Base-by-base conservation (phyloP, 2,329 filamentous ascomycete species). In the Polytolypa hystricis region DNA sequence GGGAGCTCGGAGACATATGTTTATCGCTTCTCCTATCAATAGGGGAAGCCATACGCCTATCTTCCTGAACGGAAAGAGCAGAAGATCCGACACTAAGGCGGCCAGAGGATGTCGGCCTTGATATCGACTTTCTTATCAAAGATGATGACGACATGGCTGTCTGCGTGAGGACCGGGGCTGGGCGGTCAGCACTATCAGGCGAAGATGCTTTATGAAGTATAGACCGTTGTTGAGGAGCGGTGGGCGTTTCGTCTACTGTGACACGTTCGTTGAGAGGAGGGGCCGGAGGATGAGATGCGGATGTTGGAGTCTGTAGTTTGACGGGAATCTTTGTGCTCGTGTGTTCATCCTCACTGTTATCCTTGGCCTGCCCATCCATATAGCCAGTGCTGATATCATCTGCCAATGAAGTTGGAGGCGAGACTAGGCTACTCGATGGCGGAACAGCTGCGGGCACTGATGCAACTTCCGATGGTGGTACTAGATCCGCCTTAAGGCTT, bases 391-490 rank as follows among this genome's bases (percentile, higher is more conserved):
- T 41, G 18, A 54, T 50, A 39, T 64, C 61, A 36, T 63, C 62
- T 28, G 53, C 57, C 38, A 63, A 53, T 15, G 62, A 65, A 16
- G 60, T 64, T 10, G 62, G 63, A 14, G 63, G 63, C 2, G 63
- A 66, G 9, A 65, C 62, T 30, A 66, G 49, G 10, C 58, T 57
- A 27, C 54, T 54, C 14, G 54, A 49, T 4, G 58, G 54, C 32
- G 59, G 53, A 1, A 55, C 46, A 29, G 47, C 43, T 18, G 52
- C 44, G 29, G 51, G 47, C 16, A 52, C 30, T 3, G 54, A 34
- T 14, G 48, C 47, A 15, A 53, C 34, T 35, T 43, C 38, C 27
- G 38, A 31, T 21, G 51, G 34, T 16, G 55, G 53, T 15, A 55
- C 46, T 19, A 49, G 44, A 39, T 62, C 55, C 5, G 52, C 42